Evolutionary conservation across 441 rosid species (phyloP), one percentile per base, ranked within the genome.

Genomic region (Bruguiera hainesii): DNA sequence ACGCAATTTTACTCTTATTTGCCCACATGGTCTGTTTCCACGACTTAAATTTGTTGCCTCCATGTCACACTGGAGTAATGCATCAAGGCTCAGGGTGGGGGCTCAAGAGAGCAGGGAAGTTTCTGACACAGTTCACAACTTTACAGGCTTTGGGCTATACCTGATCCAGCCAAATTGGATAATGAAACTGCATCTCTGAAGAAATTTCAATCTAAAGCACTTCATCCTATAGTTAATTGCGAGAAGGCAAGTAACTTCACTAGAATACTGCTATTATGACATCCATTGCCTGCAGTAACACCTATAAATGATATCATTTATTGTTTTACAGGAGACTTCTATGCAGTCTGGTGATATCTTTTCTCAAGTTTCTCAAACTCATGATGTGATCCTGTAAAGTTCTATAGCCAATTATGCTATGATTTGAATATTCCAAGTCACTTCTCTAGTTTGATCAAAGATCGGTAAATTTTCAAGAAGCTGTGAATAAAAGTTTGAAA

Each of bases 341-440:
- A 64, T 72, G 48, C 82, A 70, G 82, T 75, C 85, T 42, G 83
- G 84, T 49, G 89, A 94, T 73, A 89, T 88, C 77, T 79, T 87
- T 71, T 94, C 96, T 71, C 92, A 79, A 76, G 96, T 94, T 72
- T 83, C 92, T 26, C 93, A 89, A 79, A 88, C 98, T 72, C 94
- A 79, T 75, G 85, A 89, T 76, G 89, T 88, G 56, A 91, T 91
- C 83, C 74, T 81, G 98, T 89, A 86, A 81, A 81, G 71, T 68
- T 60, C 55, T 70, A 51, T 56, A 25, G 64, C 75, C 48, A 23
- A 35, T 42, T 73, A 39, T 62, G 51, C 61, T 60, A 19, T 71
- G 52, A 46, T 72, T 63, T 16, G 20, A 56, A 23, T 33, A 53
- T 67, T 67, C 58, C 64, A 53, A 30, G 28, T 56, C 60, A 53